These are phyloP conservation scores for Yarrowia hollandica DNA, from an alignment of 805 yeast genomes.

Conservation along the genomic window DNA sequence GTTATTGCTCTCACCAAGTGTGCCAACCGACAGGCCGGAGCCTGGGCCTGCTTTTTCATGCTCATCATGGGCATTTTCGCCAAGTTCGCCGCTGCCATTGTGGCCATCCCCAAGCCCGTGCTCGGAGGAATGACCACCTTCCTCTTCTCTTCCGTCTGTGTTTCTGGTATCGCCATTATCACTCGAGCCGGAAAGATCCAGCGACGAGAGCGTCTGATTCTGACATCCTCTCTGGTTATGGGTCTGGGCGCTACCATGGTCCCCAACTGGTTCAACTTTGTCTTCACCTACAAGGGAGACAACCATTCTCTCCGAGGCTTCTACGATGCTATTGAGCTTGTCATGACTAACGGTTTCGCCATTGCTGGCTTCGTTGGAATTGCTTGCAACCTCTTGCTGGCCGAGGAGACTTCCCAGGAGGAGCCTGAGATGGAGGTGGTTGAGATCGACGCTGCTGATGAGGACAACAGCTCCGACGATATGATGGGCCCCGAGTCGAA, in stretches of 20 bases:
- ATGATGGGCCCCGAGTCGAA: constrained; percentile 16
- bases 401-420: constrained; percentile 47
- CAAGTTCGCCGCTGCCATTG: constrained; percentile 83
- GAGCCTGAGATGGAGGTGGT: constrained; percentile 25
- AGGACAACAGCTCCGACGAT: constrained; percentile 18
- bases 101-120: constrained; percentile 74
- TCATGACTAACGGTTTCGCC: constrained; percentile 74
- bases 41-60: constrained; percentile 77
- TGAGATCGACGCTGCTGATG: constrained; percentile 16
- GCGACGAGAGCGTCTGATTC: constrained; percentile 73
- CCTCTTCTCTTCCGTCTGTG: constrained; percentile 72
- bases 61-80: constrained; percentile 85
- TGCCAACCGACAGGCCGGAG: constrained; percentile 80
- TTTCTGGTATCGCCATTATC: constrained; percentile 69
- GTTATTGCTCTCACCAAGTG: constrained; percentile 90
- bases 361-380: constrained; percentile 66
- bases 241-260: constrained; percentile 70
- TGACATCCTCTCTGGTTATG: constrained; percentile 62
- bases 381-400: constrained; percentile 59
- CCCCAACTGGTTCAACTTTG: constrained; percentile 60
- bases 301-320: constrained; percentile 61
- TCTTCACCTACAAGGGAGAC: constrained; percentile 64
- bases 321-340: constrained; percentile 64
- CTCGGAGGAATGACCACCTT: constrained; percentile 88
- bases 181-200: constrained; percentile 51